Percentiles rank a stretch among this genome's conserved stretches.
Conservation (phyloP, 225 moss, liverwort and hornwort genomes). For the Asterella californica region DNA sequence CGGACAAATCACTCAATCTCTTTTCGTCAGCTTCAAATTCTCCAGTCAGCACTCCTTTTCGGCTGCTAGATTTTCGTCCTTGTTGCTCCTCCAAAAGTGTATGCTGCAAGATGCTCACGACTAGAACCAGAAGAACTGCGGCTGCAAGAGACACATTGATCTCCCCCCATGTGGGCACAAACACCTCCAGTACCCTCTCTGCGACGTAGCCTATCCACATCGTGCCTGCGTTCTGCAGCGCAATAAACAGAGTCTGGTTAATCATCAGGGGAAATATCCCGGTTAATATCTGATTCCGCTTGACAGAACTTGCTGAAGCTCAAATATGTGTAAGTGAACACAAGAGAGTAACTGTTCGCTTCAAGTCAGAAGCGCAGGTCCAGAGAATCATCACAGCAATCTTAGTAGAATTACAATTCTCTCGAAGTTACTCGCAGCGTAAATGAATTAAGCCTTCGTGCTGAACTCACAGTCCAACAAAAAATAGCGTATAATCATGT, state of each 20-base stretch:
- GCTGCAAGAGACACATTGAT: constrained; percentile 61
- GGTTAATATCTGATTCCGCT: not conserved
- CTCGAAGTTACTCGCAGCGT: no score
- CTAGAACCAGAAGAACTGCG: constrained; percentile 49
- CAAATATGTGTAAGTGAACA: not conserved
- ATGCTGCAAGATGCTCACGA: constrained; percentile 64
- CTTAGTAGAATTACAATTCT: not conserved
- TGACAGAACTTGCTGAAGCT: not conserved
- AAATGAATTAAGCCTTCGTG: not conserved
- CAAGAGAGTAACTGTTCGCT: not conserved
- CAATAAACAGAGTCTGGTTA: not conserved
- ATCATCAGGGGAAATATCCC: not conserved
- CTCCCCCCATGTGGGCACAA: constrained; percentile 86
- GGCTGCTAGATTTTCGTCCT: constrained; percentile 27
- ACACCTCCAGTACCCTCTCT: constrained; percentile 58
- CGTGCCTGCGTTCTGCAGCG: constrained; percentile 8
- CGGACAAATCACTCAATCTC: constrained; percentile 16
- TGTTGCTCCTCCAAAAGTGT: constrained; percentile 35
- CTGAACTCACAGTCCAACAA: not conserved
- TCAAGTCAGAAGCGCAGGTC: not conserved
- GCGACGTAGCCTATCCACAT: constrained; percentile 53
- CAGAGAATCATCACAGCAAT: not conserved
- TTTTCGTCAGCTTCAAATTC: constrained; percentile 24
- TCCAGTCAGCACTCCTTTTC: constrained; percentile 32
- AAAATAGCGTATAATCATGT: not conserved